Evolutionary conservation across 164 flowering plant species (phyloP).

Genomic region (Annona cherimola): DNA sequence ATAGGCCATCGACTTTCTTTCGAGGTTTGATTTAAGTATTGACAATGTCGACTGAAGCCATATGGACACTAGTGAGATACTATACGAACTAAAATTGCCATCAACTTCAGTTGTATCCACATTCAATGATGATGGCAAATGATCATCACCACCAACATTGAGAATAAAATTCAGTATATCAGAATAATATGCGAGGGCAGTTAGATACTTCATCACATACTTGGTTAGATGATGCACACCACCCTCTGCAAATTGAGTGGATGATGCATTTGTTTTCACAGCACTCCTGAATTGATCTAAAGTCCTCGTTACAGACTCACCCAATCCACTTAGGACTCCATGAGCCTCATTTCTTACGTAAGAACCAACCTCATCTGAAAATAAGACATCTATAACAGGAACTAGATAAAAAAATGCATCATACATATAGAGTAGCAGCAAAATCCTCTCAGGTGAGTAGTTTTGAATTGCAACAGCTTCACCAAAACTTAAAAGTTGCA

Average conservation of each 20-base stretch:
- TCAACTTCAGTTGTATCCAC: conserved; percentile 30
- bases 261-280: neutral
- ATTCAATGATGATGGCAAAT: conserved; percentile 20
- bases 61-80: conserved; percentile 36
- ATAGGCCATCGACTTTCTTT: conserved; percentile 43
- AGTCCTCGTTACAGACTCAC: conserved; percentile 4
- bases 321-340: conserved; percentile 8
- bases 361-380: conserved; percentile 2
- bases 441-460: neutral
- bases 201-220: conserved; percentile 83
- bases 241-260: conserved; percentile 1
- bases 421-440: conserved; percentile 6
- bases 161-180: conserved; percentile 53
- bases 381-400: conserved; percentile 10
- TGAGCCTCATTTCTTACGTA: conserved; percentile 1
- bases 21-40: conserved; percentile 43
- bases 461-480: conserved; percentile 4
- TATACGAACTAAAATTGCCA: conserved; percentile 8
- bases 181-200: conserved; percentile 43
- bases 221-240: conserved; percentile 45
- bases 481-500: conserved; percentile 6
- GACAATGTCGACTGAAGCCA: conserved; percentile 35
- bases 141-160: conserved; percentile 22
- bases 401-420: conserved; percentile 2
- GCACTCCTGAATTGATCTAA: conserved; percentile 2